Base-by-base conservation (phyloP, 495 filamentous ascomycete species). In the Cenococcum geophilum region DNA sequence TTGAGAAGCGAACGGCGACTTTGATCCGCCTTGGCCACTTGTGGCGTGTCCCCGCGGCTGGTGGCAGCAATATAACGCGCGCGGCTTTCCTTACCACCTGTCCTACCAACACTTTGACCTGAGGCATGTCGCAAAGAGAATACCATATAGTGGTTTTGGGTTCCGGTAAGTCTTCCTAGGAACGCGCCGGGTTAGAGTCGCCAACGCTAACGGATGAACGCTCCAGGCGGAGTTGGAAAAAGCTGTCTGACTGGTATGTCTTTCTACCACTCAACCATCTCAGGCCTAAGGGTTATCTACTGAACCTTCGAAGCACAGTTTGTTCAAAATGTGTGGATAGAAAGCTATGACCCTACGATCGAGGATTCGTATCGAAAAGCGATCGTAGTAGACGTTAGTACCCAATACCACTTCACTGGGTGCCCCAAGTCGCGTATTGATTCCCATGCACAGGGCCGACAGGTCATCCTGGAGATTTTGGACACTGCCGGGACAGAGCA, bases 311-410 rank as follows among this genome's bases (percentile, higher is more conserved):
- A 75, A 96, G 93, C 93, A 64, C 93, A 98, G 82, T 98, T 98
- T 74, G 93, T 97, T 20, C 93, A 97, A 73, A 95, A 97, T 79
- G 89, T 96, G 49, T 98, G 95, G 91, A 96, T 98, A 71, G 93
- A 98, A 76, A 92, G 88, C 73, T 98, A 98, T 76, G 93, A 98
- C 74, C 93, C 93, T 4, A 98, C 93, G 9, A 97, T 98, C 70
- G 93, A 98, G 76, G 91, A 98, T 76, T 96, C 93, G 47, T 98
- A 97, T 74, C 80, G 91, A 51, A 97, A 96, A 70, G 89, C 92
- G 66, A 86, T 96, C 43, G 85, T 92, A 65, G 91, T 98, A 60
- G 93, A 97, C 82, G 92, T 97, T 76, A 74, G 82, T 83, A 36
- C 27, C 45, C 10, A 47, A 22, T 48, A n/a, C 40, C 57, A 54